Percentiles rank a stretch among this genome's conserved stretches.
Evolutionary conservation across 1,284 basidiomycete species (phyloP).

Genomic region (Rhodotorula mucilaginosa): DNA sequence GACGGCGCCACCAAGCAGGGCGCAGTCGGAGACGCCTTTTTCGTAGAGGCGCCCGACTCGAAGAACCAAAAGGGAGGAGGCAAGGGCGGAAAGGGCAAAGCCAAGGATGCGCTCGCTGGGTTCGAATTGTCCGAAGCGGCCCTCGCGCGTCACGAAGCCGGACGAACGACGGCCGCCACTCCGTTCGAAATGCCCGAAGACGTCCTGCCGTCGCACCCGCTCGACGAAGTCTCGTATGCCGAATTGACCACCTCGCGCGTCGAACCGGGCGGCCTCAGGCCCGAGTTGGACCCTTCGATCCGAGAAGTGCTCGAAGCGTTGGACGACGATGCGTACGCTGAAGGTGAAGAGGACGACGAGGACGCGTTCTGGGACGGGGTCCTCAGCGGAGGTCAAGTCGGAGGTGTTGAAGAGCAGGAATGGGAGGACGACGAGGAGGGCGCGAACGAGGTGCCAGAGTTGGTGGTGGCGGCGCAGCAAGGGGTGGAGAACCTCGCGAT

Average conservation of each 20-base stretch:
- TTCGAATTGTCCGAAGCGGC: constrained; percentile 14
- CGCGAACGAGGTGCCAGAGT: not conserved
- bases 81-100: constrained; percentile 31
- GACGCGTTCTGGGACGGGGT: constrained; percentile 57
- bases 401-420: constrained; percentile 33
- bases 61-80: constrained; percentile 28
- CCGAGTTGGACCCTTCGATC: constrained; percentile 94
- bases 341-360: constrained; percentile 41
- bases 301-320: constrained; percentile 90
- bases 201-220: constrained; percentile 35
- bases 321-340: constrained; percentile 90
- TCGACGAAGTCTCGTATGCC: constrained; percentile 38
- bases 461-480: constrained; percentile 45
- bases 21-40: constrained; percentile 49
- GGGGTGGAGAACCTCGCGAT: constrained; percentile 63
- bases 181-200: constrained; percentile 37
- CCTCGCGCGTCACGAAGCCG: not conserved
- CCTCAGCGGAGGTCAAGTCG: constrained; percentile 39
- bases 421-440: constrained; percentile 25
- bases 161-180: not conserved
- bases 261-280: constrained; percentile 71
- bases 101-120: not conserved
- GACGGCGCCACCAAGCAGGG: constrained; percentile 52
- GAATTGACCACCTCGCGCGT: constrained; percentile 31
- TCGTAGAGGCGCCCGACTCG: constrained; percentile 38